phyloP scores from a whole-genome alignment of 129 eudicot genomes.

The sunflower (Helianthus annuus) region HanXRQr2.0-SUNRISE NC_035436.2:204418491-204418990 shows the following conservation, averaged over 20 bases:
- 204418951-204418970: no score
- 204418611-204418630: constrained; percentile 32
- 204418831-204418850: no score
- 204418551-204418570: background rate
- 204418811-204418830: no score
- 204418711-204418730: background rate
- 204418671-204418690: constrained; percentile 30
- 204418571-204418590: constrained; percentile 26
- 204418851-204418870: no score
- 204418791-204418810: no score
- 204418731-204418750: background rate
- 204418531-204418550: constrained; percentile 24
- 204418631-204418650: constrained; percentile 36
- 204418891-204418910: no score
- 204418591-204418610: constrained; percentile 15
- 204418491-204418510: background rate
- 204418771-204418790: no score
- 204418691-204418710: constrained; percentile 35
- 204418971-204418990: no score
- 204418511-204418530: constrained; percentile 11
- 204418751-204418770: no score
- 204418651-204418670: constrained; percentile 17
- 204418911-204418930: no score
- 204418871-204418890: no score
- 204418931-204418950: no score